A percentile compares a stretch with the other conserved stretches of the same genome.
Conservation (phyloP, 805 yeast genomes). For the Ogataea methylovora region DNA sequence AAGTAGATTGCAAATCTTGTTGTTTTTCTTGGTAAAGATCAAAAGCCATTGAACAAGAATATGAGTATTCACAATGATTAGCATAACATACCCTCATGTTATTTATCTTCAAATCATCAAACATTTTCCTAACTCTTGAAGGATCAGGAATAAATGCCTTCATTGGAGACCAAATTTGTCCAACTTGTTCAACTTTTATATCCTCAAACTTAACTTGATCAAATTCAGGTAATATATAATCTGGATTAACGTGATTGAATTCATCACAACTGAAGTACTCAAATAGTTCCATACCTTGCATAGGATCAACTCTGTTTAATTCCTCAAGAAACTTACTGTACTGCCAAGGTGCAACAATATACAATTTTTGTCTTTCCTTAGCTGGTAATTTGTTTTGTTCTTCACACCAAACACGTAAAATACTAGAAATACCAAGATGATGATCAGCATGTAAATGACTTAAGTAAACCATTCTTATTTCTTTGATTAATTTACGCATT, state of each 20-base stretch:
- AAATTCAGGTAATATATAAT: conserved; percentile 6
- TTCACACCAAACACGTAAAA: conserved; percentile 62
- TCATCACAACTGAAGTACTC: conserved; percentile 23
- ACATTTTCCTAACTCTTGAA: conserved; percentile 21
- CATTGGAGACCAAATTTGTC: conserved; percentile 2
- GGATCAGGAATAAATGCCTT: conserved; percentile 1
- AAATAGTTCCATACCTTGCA: conserved; percentile 2
- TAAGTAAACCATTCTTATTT: conserved; percentile 58
- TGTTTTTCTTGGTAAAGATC: conserved; percentile 10
- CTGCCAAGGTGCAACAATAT: conserved; percentile 70
- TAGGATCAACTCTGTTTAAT: conserved; percentile 34
- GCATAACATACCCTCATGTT: conserved; percentile 63
- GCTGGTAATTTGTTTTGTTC: conserved; percentile 28
- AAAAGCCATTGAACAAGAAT: conserved; percentile 53
- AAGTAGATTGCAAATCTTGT: conserved; percentile 17
- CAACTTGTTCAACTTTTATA: conserved; percentile 11
- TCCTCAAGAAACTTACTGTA: conserved; percentile 60
- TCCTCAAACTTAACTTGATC: conserved; percentile 21
- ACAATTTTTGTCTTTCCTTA: conserved; percentile 31
- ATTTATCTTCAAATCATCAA: conserved; percentile 33
- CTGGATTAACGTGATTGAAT: conserved; percentile 13
- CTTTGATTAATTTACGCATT: conserved; percentile 35
- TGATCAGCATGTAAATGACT: conserved; percentile 98
- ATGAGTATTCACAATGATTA: conserved; percentile 77
- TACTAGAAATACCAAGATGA: conserved; percentile 73